Percentiles rank a stretch among this genome's conserved stretches.
phyloP scores from a whole-genome alignment of 2,329 filamentous ascomycete genomes.

The Fusarium foetens region DNA sequence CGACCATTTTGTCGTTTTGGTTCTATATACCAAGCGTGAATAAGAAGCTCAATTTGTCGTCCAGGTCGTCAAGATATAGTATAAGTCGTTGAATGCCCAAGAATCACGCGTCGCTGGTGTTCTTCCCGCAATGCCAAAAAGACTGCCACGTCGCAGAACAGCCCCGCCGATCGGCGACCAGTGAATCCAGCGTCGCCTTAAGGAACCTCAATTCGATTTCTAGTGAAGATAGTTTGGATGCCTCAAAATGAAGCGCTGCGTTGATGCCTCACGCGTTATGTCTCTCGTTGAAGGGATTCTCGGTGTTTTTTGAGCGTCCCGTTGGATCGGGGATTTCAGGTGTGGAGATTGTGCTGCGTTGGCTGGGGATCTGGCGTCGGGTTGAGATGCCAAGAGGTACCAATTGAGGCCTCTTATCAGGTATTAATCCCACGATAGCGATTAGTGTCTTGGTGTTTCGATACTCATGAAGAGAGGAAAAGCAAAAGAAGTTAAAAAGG shows the following conservation, averaged over 20 bases:
- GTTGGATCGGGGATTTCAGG: constrained; percentile 12
- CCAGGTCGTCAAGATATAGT: neutral
- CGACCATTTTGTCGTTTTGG: constrained; percentile 38
- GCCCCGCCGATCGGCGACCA: constrained; percentile 35
- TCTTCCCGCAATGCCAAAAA: neutral
- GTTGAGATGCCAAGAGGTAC: constrained; percentile 14
- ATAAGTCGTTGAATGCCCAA: neutral
- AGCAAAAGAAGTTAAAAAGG: constrained; percentile 5
- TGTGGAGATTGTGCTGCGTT: constrained; percentile 31
- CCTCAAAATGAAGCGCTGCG: constrained; percentile 8
- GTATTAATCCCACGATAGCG: neutral
- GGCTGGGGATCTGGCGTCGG: constrained; percentile 23
- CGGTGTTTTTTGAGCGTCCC: neutral
- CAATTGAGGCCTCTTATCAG: constrained; percentile 11
- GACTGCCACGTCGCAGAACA: constrained; percentile 40
- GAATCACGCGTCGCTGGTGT: constrained; percentile 2
- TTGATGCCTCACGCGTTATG: constrained; percentile 28
- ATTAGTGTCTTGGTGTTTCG: neutral
- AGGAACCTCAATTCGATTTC: neutral
- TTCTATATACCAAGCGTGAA: neutral
- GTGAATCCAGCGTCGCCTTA: constrained; percentile 29
- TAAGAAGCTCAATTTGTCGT: neutral
- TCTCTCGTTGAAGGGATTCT: neutral
- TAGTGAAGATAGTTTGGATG: neutral
- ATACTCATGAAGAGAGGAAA: neutral